These are phyloP conservation scores for Prunus davidiana DNA, from an alignment of 306 rosid genomes.

Conservation along the genomic window DNA sequence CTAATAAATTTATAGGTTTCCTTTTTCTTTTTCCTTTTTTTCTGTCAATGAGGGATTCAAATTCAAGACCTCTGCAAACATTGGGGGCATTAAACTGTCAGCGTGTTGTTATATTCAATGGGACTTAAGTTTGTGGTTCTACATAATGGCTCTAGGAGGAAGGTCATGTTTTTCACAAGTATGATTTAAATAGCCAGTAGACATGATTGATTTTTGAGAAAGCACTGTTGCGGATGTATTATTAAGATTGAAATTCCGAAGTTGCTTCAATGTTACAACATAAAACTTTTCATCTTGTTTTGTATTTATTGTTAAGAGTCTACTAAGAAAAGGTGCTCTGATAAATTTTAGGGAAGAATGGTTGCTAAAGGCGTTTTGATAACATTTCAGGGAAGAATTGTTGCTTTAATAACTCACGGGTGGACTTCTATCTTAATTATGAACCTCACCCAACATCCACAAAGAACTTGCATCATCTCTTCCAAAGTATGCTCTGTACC, in stretches of 20 bases:
- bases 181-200: not conserved
- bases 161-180: not conserved
- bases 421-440: slow-evolving; percentile 67
- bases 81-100: not conserved
- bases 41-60: no score
- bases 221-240: not conserved
- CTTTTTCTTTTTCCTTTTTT: not conserved
- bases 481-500: slow-evolving; percentile 69
- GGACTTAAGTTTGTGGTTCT: not conserved
- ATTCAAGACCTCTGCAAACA: no score
- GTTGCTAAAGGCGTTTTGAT: slow-evolving; percentile 21
- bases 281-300: not conserved
- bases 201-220: not conserved
- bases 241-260: not conserved
- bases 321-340: not conserved
- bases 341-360: not conserved
- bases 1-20: not conserved
- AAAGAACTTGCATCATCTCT: slow-evolving; percentile 84
- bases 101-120: not conserved
- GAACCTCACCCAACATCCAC: slow-evolving; percentile 91
- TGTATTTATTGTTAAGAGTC: not conserved
- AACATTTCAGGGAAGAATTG: slow-evolving; percentile 76
- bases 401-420: slow-evolving; percentile 83
- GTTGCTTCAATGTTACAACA: not conserved
- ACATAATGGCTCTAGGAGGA: not conserved